phyloP scores from a whole-genome alignment of 805 yeast species.

The Komagataella pastoris region DNA sequence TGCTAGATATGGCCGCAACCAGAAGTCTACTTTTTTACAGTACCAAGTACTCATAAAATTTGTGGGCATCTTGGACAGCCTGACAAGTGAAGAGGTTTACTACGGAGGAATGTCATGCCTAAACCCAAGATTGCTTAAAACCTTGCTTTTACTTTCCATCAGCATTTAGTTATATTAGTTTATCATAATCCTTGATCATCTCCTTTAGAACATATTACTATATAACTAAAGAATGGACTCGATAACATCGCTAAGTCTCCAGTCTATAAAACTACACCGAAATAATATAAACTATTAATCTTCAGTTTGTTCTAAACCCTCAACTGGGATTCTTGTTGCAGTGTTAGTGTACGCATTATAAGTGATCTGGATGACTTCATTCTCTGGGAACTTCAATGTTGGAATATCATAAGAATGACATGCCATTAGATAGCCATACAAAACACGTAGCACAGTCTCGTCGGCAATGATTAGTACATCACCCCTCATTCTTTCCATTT shows the following conservation, averaged over 20 bases:
- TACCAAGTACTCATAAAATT: background rate
- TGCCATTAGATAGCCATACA: constrained; percentile 93
- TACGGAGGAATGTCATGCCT: too few species aligned
- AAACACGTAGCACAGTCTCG: constrained; percentile 76
- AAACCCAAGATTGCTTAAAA: too few species aligned
- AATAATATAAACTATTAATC: background rate
- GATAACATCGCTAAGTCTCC: background rate
- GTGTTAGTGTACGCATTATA: constrained; percentile 76
- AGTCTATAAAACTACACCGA: background rate
- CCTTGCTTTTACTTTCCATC: too few species aligned
- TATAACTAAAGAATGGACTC: background rate
- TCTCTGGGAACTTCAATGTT: constrained; percentile 56
- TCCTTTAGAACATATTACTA: background rate
- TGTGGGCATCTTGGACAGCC: too few species aligned
- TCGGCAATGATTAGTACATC: constrained; percentile 88
- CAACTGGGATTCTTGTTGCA: constrained; percentile 37
- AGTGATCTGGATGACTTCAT: constrained; percentile 76
- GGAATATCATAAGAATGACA: constrained; percentile 83
- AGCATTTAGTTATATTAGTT: too few species aligned
- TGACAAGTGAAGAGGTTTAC: too few species aligned
- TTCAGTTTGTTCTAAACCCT: constrained; percentile 8
- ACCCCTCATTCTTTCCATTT: constrained; percentile 84
- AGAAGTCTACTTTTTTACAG: background rate
- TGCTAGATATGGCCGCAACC: background rate
- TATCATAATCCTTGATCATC: too few species aligned